Percentiles rank a stretch among this genome's conserved stretches.
Evolutionary conservation across 176 grass and related monocot species (phyloP).

Genomic region (Elaeis guineensis): DNA sequence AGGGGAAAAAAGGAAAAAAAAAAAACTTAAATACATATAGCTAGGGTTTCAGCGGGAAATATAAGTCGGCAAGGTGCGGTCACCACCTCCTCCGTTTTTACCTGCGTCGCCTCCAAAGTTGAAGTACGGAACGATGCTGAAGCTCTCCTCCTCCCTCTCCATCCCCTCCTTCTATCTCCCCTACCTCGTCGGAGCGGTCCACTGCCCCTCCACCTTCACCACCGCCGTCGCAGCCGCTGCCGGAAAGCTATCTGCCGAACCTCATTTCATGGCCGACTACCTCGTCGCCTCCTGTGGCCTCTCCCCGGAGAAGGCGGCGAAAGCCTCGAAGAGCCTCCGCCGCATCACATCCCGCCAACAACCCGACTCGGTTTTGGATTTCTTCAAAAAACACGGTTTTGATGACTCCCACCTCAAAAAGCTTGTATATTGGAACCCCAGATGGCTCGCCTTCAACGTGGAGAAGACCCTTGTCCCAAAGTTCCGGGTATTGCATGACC

Average conservation of each 20-base stretch:
- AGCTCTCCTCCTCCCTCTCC: too few relatives aligned
- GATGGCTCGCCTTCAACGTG: background rate
- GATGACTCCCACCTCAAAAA: background rate
- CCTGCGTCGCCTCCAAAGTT: too few relatives aligned
- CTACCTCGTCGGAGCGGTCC: background rate
- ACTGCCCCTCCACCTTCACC: background rate
- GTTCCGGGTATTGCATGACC: background rate
- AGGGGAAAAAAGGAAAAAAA: too few relatives aligned
- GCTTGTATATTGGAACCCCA: background rate
- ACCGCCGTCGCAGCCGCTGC: background rate
- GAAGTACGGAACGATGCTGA: too few relatives aligned
- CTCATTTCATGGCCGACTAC: slow-evolving; percentile 41
- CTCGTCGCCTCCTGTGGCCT: slow-evolving; percentile 37
- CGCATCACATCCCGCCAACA: slow-evolving; percentile 12
- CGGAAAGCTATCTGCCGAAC: background rate
- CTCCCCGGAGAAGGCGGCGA: slow-evolving; percentile 20
- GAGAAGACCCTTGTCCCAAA: background rate
- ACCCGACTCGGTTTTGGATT: slow-evolving; percentile 20
- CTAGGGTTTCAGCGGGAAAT: too few relatives aligned
- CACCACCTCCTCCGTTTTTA: too few relatives aligned
- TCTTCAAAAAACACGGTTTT: slow-evolving; percentile 6
- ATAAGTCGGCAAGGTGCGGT: too few relatives aligned
- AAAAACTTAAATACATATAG: too few relatives aligned
- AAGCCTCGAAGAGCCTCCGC: slow-evolving; percentile 23
- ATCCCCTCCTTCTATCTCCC: too few relatives aligned